Evolutionary conservation across 2,329 filamentous ascomycete genomes (phyloP).

Genomic region (Leptoxyphium fumago): DNA sequence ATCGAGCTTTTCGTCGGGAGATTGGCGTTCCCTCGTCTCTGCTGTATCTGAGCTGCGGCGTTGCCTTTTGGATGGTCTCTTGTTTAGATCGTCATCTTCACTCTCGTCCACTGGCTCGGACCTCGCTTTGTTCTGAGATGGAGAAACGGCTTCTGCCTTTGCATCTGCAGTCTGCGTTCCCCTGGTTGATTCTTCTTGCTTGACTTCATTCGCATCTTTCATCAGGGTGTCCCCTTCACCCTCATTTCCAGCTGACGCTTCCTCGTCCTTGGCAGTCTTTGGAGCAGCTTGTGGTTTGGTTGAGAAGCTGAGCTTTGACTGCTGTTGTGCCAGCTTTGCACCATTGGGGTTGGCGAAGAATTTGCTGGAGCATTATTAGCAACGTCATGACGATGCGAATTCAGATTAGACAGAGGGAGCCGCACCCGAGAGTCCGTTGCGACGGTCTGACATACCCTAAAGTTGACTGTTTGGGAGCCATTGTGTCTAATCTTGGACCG

Average conservation of each 20-base stretch:
- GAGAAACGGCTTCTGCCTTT: conserved; percentile 16
- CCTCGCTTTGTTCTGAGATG: conserved; percentile 8
- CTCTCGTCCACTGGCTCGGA: conserved; percentile 5
- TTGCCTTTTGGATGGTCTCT: conserved; percentile 22
- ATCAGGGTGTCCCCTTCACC: conserved; percentile 9
- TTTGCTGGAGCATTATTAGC: conserved; percentile 42
- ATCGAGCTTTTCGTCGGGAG: not conserved
- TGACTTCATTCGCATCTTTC: conserved; percentile 11
- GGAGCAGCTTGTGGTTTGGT: conserved; percentile 15
- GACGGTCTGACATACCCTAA: conserved; percentile 71
- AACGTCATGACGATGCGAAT: too few species aligned
- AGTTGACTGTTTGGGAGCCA: conserved; percentile 58
- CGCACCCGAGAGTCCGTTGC: conserved; percentile 62
- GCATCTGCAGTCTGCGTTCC: conserved; percentile 9
- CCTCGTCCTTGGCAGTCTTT: conserved; percentile 4
- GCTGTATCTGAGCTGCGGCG: conserved; percentile 11
- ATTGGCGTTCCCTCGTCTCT: conserved; percentile 7
- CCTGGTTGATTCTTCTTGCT: conserved; percentile 1
- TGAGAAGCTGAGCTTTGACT: conserved; percentile 66
- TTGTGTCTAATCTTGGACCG: conserved; percentile 10
- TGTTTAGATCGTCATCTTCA: conserved; percentile 14
- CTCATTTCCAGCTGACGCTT: conserved; percentile 13
- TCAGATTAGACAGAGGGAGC: conserved; percentile 5
- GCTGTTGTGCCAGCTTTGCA: conserved; percentile 46
- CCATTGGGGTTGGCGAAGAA: conserved; percentile 63